phyloP scores from a whole-genome alignment of 495 filamentous ascomycete species.

The Echria macrotheca region DNA sequence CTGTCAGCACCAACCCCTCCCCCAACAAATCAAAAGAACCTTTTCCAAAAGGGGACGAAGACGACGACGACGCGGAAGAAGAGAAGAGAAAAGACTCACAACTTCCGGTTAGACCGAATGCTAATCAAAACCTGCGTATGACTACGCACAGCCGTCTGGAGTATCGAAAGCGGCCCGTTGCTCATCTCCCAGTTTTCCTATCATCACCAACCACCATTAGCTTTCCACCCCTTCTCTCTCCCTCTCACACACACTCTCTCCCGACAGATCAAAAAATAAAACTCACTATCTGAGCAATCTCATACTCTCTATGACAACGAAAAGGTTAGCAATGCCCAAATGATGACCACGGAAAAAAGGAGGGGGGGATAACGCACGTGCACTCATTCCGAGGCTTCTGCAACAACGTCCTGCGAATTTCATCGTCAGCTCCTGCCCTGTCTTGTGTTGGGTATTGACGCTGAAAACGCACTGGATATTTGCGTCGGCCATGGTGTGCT shows the following conservation, averaged over 20 bases:
- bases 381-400: slow-evolving; percentile 29
- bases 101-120: slow-evolving; percentile 84
- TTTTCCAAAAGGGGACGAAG: no score
- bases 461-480: slow-evolving; percentile 17
- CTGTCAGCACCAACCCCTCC: no score
- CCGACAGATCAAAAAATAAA: background rate
- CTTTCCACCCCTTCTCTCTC: background rate
- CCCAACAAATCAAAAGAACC: no score
- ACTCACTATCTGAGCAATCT: slow-evolving; percentile 27
- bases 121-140: slow-evolving; percentile 89
- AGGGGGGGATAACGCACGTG: slow-evolving; percentile 21
- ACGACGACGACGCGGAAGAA: no score
- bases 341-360: background rate
- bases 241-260: background rate
- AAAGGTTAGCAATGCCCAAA: background rate
- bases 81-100: no score
- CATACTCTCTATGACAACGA: slow-evolving; percentile 17
- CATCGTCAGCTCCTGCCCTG: no score
- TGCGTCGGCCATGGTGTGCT: slow-evolving; percentile 26
- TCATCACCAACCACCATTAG: background rate
- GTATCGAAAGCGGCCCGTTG: slow-evolving; percentile 57
- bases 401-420: no score
- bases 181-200: slow-evolving; percentile 28
- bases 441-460: slow-evolving; percentile 1
- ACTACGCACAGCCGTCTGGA: slow-evolving; percentile 82